Evolutionary conservation across 805 yeast genomes (phyloP).

Genomic region (Cyberlindnera samutprakarnensis): DNA sequence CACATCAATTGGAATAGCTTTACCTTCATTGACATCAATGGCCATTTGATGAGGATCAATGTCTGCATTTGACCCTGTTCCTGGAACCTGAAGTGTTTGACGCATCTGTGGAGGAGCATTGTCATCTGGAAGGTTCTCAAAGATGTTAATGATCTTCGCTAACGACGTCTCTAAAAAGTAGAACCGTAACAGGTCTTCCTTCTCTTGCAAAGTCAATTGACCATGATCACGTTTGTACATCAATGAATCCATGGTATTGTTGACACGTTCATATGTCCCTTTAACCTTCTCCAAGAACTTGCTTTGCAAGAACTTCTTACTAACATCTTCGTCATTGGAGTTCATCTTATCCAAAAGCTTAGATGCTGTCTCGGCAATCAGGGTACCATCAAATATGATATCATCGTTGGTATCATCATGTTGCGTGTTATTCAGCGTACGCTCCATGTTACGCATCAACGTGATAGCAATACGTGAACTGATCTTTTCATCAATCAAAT

Average conservation of each 20-base stretch:
- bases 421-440: constrained; percentile 28
- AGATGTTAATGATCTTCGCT: constrained; percentile 40
- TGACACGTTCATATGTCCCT: constrained; percentile 32
- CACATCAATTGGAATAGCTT: constrained; percentile 50
- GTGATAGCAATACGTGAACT: constrained; percentile 70
- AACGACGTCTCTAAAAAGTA: constrained; percentile 65
- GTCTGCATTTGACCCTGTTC: constrained; percentile 38
- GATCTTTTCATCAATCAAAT: constrained; percentile 49
- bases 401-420: constrained; percentile 41
- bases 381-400: constrained; percentile 66
- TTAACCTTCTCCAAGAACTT: constrained; percentile 35
- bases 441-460: constrained; percentile 77
- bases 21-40: constrained; percentile 50
- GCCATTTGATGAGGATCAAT: constrained; percentile 63
- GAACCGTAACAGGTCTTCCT: constrained; percentile 65
- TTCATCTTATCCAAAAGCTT: constrained; percentile 41
- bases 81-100: not conserved
- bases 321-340: constrained; percentile 24
- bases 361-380: constrained; percentile 69
- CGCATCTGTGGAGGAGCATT: constrained; percentile 3
- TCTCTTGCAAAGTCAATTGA: constrained; percentile 53
- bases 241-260: constrained; percentile 46
- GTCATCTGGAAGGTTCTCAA: constrained; percentile 17
- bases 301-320: constrained; percentile 29
- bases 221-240: constrained; percentile 44